These are phyloP conservation scores for Aegilops sharonensis DNA, from an alignment of 176 grass and related monocot genomes.

Conservation along the genomic window DNA sequence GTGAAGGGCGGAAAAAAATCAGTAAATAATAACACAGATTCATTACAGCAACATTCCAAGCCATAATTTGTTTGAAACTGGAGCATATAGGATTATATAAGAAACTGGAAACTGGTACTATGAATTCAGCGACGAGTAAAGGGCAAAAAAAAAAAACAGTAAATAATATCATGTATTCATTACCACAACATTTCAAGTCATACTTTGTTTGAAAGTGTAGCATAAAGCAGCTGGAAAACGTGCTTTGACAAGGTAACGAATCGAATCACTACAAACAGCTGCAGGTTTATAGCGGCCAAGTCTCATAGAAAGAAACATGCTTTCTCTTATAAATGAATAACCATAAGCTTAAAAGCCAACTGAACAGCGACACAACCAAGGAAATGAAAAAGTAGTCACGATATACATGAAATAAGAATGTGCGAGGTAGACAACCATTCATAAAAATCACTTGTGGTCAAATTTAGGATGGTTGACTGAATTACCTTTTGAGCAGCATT, in stretches of 20 bases:
- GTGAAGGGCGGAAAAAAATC: background rate
- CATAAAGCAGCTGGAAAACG: background rate
- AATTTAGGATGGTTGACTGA: background rate
- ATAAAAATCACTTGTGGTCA: conserved; percentile 10
- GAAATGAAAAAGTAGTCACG: background rate
- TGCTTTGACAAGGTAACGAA: background rate
- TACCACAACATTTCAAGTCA: background rate
- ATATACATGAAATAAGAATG: background rate
- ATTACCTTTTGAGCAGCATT: conserved; percentile 37
- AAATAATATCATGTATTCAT: background rate
- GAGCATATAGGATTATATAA: background rate
- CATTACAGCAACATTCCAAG: background rate
- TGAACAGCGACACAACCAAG: background rate
- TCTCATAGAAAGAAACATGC: background rate
- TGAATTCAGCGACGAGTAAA: background rate
- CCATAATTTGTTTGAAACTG: background rate
- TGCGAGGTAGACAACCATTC: background rate
- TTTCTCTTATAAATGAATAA: conserved; percentile 11
- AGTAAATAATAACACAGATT: background rate
- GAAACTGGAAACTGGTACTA: background rate
- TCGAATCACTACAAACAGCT: background rate
- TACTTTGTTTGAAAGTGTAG: background rate
- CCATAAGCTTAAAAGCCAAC: background rate
- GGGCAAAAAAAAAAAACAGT: background rate
- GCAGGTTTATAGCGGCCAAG: background rate